Conservation (phyloP, 257 asterid genomes). For the Cruciata laevipes region DNA sequence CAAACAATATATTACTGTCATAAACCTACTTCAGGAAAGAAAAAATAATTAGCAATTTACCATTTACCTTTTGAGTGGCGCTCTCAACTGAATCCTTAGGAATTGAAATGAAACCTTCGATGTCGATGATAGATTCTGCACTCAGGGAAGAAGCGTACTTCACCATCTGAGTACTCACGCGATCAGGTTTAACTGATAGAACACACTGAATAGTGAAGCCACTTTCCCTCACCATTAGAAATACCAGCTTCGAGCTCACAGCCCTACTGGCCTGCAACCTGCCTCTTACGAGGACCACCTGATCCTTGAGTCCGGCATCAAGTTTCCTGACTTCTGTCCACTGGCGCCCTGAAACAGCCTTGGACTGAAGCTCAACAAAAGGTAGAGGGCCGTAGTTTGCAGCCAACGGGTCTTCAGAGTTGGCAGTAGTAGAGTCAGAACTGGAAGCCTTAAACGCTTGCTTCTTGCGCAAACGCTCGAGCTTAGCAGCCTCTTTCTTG, state of each 20-base stretch:
- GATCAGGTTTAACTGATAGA: constrained; percentile 45
- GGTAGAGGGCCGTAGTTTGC: constrained; percentile 65
- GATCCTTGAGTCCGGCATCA: constrained; percentile 37
- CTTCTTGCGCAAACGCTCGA: constrained; percentile 57
- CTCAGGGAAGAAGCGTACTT: constrained; percentile 62
- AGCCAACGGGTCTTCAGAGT: constrained; percentile 46
- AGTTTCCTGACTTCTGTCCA: constrained; percentile 63
- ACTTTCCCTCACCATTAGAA: constrained; percentile 62
- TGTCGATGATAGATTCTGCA: constrained; percentile 62
- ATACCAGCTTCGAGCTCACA: constrained; percentile 71
- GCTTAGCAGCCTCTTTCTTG: constrained; percentile 77
- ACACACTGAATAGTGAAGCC: constrained; percentile 87
- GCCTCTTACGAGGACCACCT: constrained; percentile 53
- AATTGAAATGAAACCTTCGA: constrained; percentile 66
- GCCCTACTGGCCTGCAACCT: constrained; percentile 67
- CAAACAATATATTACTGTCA: background rate
- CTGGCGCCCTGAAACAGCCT: constrained; percentile 48
- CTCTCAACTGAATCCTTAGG: constrained; percentile 60
- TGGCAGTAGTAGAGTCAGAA: constrained; percentile 32
- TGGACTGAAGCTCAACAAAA: constrained; percentile 60
- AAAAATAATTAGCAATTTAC: constrained; percentile 22
- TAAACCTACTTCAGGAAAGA: background rate
- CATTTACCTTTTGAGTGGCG: constrained; percentile 78
- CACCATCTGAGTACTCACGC: constrained; percentile 75
- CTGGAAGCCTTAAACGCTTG: constrained; percentile 47